Conservation (phyloP, 2,329 filamentous ascomycete genomes). For the Exophiala xenobiotica region DNA sequence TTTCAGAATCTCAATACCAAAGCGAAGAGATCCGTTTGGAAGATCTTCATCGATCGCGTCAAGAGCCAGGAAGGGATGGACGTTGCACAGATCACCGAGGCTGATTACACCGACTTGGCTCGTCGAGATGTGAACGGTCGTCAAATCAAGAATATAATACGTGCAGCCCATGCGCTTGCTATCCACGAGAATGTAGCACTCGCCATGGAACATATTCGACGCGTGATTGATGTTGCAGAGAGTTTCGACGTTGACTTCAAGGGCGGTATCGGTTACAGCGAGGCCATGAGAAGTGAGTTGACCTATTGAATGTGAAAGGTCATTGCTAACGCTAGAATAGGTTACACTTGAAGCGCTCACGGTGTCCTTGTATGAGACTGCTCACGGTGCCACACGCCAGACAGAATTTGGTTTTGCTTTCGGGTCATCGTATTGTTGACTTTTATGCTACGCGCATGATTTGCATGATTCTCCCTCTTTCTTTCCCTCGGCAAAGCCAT, state of each 20-base stretch:
- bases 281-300: slow-evolving; percentile 76
- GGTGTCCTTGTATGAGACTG: too few species aligned
- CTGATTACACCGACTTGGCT: slow-evolving; percentile 1
- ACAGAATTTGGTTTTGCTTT: too few species aligned
- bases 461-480: too few species aligned
- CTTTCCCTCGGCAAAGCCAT: too few species aligned
- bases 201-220: slow-evolving; percentile 74
- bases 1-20: slow-evolving; percentile 73
- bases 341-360: slow-evolving; percentile 27
- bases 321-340: slow-evolving; percentile 15
- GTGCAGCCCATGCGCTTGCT: slow-evolving; percentile 78
- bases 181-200: slow-evolving; percentile 70
- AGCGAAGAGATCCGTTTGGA: slow-evolving; percentile 77
- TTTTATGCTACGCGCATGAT: too few species aligned
- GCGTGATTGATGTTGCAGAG: slow-evolving; percentile 80
- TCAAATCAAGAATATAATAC: slow-evolving; percentile 30
- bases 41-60: slow-evolving; percentile 51
- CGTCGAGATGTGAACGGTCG: not conserved
- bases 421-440: too few species aligned
- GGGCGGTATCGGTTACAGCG: slow-evolving; percentile 75
- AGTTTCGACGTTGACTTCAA: slow-evolving; percentile 81
- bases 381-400: too few species aligned
- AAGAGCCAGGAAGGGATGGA: slow-evolving; percentile 62
- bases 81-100: slow-evolving; percentile 46
- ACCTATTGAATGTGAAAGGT: not conserved